A percentile compares a stretch with the other conserved stretches of the same genome.
Conservation (phyloP, 2,329 filamentous ascomycete genomes). For the Corinectria fuckeliana region DNA sequence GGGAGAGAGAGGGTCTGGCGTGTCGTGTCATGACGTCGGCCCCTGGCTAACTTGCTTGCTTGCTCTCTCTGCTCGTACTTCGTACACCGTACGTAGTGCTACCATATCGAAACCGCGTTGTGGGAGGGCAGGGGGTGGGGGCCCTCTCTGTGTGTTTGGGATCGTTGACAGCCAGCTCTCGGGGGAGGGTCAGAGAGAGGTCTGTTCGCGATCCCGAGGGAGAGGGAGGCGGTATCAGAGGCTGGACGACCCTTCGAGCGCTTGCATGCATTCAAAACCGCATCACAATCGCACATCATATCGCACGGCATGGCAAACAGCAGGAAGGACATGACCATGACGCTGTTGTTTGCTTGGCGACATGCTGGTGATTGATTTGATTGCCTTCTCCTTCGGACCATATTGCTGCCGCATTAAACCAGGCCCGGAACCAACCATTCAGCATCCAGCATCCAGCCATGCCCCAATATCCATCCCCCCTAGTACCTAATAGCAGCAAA, state of each 20-base stretch:
- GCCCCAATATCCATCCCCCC: slow-evolving; percentile 18
- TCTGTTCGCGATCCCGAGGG: slow-evolving; percentile 38
- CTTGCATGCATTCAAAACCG: slow-evolving; percentile 26
- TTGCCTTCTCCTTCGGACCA: neutral
- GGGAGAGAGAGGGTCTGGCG: neutral
- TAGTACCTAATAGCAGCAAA: slow-evolving; percentile 13
- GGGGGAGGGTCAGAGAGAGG: slow-evolving; percentile 37
- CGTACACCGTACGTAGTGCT: neutral
- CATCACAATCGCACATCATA: slow-evolving; percentile 7
- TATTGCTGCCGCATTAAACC: slow-evolving; percentile 17
- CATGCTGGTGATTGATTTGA: neutral
- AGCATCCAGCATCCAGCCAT: too few species aligned
- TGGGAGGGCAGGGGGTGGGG: slow-evolving; percentile 18
- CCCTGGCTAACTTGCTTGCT: slow-evolving; percentile 8
- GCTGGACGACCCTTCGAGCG: slow-evolving; percentile 18
- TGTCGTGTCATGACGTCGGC: slow-evolving; percentile 36
- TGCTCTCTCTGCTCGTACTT: neutral
- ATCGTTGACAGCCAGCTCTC: slow-evolving; percentile 24
- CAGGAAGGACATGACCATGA: neutral
- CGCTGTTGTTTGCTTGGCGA: neutral
- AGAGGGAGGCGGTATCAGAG: slow-evolving; percentile 32
- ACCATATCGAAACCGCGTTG: neutral
- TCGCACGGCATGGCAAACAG: slow-evolving; percentile 6
- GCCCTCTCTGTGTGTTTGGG: slow-evolving; percentile 12
- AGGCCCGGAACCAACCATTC: slow-evolving; percentile 23